Conservation (phyloP, 805 yeast species). For the Clavispora vitiphila region DNA sequence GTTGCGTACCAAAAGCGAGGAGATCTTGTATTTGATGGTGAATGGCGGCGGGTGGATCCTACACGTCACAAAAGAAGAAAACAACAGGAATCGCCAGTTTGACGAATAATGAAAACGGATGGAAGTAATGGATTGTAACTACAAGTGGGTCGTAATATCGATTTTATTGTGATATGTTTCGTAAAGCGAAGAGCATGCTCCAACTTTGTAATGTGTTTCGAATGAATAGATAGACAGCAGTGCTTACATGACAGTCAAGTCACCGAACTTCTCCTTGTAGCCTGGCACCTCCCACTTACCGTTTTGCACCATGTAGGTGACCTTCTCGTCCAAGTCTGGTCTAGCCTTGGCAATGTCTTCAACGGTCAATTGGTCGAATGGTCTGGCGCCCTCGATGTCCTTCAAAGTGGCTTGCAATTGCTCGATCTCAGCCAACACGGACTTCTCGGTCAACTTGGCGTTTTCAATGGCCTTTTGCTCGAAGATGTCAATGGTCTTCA, state of each 20-base stretch:
- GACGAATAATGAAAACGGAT: too few relatives aligned
- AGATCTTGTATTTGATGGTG: background rate
- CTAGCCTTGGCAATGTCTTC: slow-evolving; percentile 93
- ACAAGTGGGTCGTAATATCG: background rate
- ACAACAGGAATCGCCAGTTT: too few relatives aligned
- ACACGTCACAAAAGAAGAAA: too few relatives aligned
- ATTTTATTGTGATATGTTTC: background rate
- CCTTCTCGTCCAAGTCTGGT: slow-evolving; percentile 97
- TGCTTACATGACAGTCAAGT: slow-evolving; percentile 80
- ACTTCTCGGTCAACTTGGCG: slow-evolving; percentile 87
- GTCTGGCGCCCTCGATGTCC: slow-evolving; percentile 95
- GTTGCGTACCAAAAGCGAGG: background rate
- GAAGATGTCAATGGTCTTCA: slow-evolving; percentile 87
- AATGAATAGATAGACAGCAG: slow-evolving; percentile 1
- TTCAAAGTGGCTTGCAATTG: slow-evolving; percentile 83
- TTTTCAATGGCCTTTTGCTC: slow-evolving; percentile 94
- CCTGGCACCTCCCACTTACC: slow-evolving; percentile 99
- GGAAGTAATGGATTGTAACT: too few relatives aligned
- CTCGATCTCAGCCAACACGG: slow-evolving; percentile 79
- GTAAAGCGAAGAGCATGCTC: background rate
- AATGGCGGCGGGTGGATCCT: background rate
- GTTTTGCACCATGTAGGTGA: slow-evolving; percentile 87
- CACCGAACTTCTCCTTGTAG: slow-evolving; percentile 97
- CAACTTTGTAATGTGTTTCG: slow-evolving; percentile 2
- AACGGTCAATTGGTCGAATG: slow-evolving; percentile 94